phyloP scores from a whole-genome alignment of 208 protist species.

The Trypanosoma theileri region DNA sequence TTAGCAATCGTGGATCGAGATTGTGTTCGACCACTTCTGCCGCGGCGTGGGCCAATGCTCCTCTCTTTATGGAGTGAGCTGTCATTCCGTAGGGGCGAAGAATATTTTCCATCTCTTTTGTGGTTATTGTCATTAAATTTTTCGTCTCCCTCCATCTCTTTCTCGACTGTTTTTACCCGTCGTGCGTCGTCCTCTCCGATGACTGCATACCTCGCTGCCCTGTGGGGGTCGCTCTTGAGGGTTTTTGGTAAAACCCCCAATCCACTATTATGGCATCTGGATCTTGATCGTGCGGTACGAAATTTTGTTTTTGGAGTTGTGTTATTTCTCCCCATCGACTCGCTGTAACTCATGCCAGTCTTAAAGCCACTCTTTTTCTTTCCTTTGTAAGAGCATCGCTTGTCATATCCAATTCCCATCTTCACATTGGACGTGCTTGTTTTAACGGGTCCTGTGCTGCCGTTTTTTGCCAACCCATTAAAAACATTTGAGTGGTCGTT shows the following conservation, averaged over 20 bases:
- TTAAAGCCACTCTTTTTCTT: slow-evolving; percentile 7
- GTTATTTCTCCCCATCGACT: slow-evolving; percentile 9
- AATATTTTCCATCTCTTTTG: slow-evolving; percentile 13
- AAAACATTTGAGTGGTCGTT: slow-evolving; percentile 2
- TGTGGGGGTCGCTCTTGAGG: slow-evolving; percentile 1
- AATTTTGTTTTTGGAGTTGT: slow-evolving; percentile 10
- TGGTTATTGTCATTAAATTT: background rate
- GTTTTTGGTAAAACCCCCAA: slow-evolving; percentile 10
- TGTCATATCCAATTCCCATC: slow-evolving; percentile 10
- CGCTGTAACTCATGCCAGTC: background rate
- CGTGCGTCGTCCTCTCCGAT: slow-evolving; percentile 7
- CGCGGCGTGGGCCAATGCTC: slow-evolving; percentile 1
- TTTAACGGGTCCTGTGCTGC: slow-evolving; percentile 7
- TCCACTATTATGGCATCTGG: background rate
- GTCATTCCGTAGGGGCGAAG: slow-evolving; percentile 9
- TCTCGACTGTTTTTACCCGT: background rate
- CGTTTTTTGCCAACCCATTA: background rate
- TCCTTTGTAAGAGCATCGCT: background rate
- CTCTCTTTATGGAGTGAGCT: slow-evolving; percentile 19
- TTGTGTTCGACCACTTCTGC: slow-evolving; percentile 14
- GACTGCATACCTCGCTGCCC: background rate
- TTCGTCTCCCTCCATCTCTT: slow-evolving; percentile 3
- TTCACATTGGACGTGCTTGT: slow-evolving; percentile 8
- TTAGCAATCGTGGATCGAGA: slow-evolving; percentile 4
- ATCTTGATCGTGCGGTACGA: slow-evolving; percentile 1